A percentile compares a stretch with the other conserved stretches of the same genome.
Evolutionary conservation across 2,329 filamentous ascomycete species (phyloP).

Genomic region (Pestalotiopsis sp.): DNA sequence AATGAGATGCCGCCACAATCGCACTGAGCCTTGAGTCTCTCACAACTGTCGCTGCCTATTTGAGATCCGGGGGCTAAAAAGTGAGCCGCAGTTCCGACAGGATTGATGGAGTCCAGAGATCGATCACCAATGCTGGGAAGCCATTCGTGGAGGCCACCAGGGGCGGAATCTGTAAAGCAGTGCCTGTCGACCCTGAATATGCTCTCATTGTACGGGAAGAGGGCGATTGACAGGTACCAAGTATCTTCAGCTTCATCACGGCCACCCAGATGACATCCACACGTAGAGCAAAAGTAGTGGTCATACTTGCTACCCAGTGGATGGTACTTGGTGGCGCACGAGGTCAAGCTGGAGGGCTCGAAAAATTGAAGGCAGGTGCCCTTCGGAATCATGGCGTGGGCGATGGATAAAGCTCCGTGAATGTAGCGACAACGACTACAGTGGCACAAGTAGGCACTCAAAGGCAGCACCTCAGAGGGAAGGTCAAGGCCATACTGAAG

Average conservation of each 20-base stretch:
- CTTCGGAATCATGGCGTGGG: neutral
- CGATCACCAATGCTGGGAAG: conserved; percentile 6
- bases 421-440: conserved; percentile 14
- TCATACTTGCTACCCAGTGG: neutral
- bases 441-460: conserved; percentile 12
- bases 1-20: conserved; percentile 51
- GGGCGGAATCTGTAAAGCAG: conserved; percentile 9
- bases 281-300: conserved; percentile 9
- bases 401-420: conserved; percentile 5
- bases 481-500: conserved; percentile 3
- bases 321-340: neutral
- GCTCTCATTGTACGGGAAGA: neutral
- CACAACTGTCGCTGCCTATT: conserved; percentile 36
- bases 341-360: neutral
- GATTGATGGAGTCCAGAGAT: neutral
- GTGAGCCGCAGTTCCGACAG: neutral
- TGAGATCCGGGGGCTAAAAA: conserved; percentile 24
- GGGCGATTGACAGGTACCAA: conserved; percentile 8
- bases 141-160: conserved; percentile 14
- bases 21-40: conserved; percentile 46
- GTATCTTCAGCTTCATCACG: neutral
- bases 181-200: conserved; percentile 4
- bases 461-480: conserved; percentile 4
- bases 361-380: neutral
- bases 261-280: conserved; percentile 13